Evolutionary conservation across 2,329 filamentous ascomycete species (phyloP).

Genomic region (Verticillium longisporum): DNA sequence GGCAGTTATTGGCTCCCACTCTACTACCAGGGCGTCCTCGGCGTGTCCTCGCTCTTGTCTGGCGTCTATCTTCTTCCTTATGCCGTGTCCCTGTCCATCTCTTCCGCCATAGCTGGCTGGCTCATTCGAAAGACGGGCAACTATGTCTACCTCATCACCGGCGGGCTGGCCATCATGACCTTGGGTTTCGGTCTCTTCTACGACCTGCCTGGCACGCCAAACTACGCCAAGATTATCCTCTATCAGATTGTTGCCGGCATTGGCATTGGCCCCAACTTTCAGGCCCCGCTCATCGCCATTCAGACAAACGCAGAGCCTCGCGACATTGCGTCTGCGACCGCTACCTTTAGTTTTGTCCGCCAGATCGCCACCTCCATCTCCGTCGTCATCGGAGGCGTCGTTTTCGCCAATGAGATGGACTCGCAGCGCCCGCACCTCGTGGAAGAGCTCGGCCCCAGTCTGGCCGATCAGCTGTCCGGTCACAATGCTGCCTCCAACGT

Average conservation of each 20-base stretch:
- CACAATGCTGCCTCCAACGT: slow-evolving; percentile 55
- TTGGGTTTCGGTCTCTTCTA: slow-evolving; percentile 54
- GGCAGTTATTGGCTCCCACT: slow-evolving; percentile 66
- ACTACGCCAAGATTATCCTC: slow-evolving; percentile 39
- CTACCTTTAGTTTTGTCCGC: slow-evolving; percentile 54
- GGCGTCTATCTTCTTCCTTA: slow-evolving; percentile 57
- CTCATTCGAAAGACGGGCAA: slow-evolving; percentile 46
- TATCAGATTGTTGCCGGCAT: slow-evolving; percentile 55
- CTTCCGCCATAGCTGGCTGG: slow-evolving; percentile 33
- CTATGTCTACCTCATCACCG: slow-evolving; percentile 49
- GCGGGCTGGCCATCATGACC: slow-evolving; percentile 46
- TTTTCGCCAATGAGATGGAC: slow-evolving; percentile 32
- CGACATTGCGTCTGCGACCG: slow-evolving; percentile 57
- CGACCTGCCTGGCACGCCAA: slow-evolving; percentile 42
- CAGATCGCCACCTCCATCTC: slow-evolving; percentile 51
- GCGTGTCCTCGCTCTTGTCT: slow-evolving; percentile 53
- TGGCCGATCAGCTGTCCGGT: slow-evolving; percentile 49
- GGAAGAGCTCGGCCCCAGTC: slow-evolving; percentile 39
- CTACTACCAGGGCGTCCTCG: slow-evolving; percentile 64
- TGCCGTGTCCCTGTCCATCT: slow-evolving; percentile 38
- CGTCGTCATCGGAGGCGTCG: slow-evolving; percentile 45
- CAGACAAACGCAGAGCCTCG: slow-evolving; percentile 53
- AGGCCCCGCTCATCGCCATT: slow-evolving; percentile 55
- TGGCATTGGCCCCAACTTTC: slow-evolving; percentile 57
- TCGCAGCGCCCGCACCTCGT: slow-evolving; percentile 33